These are phyloP conservation scores for Leccinum ponderosum DNA, from an alignment of 1,284 basidiomycete species.

Conservation along the genomic window DNA sequence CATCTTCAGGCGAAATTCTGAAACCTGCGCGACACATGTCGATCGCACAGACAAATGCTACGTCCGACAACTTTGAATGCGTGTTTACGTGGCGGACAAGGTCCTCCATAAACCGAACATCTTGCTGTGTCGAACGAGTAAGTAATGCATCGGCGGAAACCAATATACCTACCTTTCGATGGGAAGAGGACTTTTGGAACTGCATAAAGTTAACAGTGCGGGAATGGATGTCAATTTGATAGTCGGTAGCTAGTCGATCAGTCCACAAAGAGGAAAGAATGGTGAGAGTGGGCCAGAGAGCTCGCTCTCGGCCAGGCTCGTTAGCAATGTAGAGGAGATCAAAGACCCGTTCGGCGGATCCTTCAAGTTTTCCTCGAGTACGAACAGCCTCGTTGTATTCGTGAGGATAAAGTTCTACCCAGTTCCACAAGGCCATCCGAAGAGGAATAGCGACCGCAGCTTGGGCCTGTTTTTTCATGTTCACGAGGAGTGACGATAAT, in stretches of 20 bases:
- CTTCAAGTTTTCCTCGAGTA: slow-evolving; percentile 68
- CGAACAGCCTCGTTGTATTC: slow-evolving; percentile 80
- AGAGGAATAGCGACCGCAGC: slow-evolving; percentile 73
- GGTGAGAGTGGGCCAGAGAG: slow-evolving; percentile 82
- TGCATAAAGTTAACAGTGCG: slow-evolving; percentile 35
- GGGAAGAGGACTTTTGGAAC: slow-evolving; percentile 32
- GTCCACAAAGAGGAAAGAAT: slow-evolving; percentile 78
- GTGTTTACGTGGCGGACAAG: slow-evolving; percentile 52
- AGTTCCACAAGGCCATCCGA: slow-evolving; percentile 87
- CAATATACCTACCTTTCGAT: slow-evolving; percentile 41
- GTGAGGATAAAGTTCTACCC: slow-evolving; percentile 81
- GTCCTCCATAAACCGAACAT: slow-evolving; percentile 57
- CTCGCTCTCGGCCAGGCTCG: slow-evolving; percentile 54
- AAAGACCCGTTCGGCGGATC: slow-evolving; percentile 81
- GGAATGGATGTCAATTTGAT: slow-evolving; percentile 41
- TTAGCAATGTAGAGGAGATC: slow-evolving; percentile 69
- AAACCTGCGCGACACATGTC: slow-evolving; percentile 84
- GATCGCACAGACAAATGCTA: slow-evolving; percentile 73
- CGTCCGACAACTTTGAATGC: slow-evolving; percentile 57
- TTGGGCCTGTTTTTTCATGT: slow-evolving; percentile 79
- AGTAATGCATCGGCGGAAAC: background rate
- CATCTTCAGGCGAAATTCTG: slow-evolving; percentile 61
- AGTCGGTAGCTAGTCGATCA: slow-evolving; percentile 67
- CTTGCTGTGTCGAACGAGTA: slow-evolving; percentile 33
- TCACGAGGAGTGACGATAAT: slow-evolving; percentile 80